Conservation (phyloP, 495 filamentous ascomycete genomes). For the Daldinia decipiens region DNA sequence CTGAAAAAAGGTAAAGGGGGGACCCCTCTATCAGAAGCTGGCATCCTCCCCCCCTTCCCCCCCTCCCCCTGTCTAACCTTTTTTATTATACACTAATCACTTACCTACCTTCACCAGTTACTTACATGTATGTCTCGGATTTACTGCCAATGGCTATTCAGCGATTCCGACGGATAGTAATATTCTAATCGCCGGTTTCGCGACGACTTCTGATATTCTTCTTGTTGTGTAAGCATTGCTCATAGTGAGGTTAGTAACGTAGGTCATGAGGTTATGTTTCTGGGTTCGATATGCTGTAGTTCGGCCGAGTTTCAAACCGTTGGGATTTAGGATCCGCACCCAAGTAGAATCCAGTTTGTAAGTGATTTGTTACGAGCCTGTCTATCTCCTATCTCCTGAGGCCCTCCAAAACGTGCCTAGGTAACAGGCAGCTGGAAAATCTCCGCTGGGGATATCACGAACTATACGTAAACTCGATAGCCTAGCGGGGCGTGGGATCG, state of each 20-base stretch:
- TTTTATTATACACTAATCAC: conserved; percentile 11
- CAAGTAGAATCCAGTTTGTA: conserved; percentile 2
- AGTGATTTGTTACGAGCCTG: conserved; percentile 10
- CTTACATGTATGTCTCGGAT: conserved; percentile 15
- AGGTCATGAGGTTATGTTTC: conserved; percentile 6
- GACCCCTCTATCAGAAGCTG: neutral
- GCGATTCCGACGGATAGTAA: conserved; percentile 15
- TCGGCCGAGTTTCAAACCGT: conserved; percentile 17
- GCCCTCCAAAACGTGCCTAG: neutral
- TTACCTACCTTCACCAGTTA: conserved; percentile 7
- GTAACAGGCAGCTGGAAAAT: conserved; percentile 19
- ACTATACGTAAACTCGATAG: neutral
- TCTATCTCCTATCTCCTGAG: conserved; percentile 11
- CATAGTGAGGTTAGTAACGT: neutral
- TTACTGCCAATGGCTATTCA: neutral
- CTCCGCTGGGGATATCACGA: neutral
- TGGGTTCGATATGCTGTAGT: neutral
- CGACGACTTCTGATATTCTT: neutral
- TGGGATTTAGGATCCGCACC: conserved; percentile 16
- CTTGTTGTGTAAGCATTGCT: neutral
- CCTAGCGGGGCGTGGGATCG: conserved; percentile 20
- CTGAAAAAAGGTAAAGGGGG: conserved; percentile 2
- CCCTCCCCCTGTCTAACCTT: neutral
- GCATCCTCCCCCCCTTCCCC: neutral
- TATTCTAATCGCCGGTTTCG: conserved; percentile 13